Percentiles rank a stretch among this genome's conserved stretches.
phyloP scores from a whole-genome alignment of 2,329 filamentous ascomycete species.

The Hymenoscyphus salicellus region DNA sequence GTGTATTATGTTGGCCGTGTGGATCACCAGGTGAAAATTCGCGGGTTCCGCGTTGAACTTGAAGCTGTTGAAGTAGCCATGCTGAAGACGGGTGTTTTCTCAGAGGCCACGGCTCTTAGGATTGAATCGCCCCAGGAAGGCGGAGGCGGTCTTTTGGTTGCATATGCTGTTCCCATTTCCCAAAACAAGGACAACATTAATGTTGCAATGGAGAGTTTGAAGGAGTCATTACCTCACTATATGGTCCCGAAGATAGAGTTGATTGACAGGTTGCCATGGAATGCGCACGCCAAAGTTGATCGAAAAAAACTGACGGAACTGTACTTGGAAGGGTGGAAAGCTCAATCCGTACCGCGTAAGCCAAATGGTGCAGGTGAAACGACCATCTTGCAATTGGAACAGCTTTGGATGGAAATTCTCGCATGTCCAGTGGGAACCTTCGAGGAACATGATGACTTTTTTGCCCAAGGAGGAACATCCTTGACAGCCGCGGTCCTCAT shows the following conservation, averaged over 20 bases:
- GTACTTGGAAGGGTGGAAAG: slow-evolving; percentile 1
- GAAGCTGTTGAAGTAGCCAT: neutral
- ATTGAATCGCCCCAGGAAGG: neutral
- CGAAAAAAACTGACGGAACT: neutral
- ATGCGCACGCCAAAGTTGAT: neutral
- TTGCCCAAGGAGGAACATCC: slow-evolving; percentile 1
- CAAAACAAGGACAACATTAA: neutral
- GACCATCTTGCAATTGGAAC: neutral
- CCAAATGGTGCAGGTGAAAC: neutral
- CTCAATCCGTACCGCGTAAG: neutral
- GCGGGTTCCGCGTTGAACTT: neutral
- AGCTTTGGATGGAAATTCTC: slow-evolving; percentile 2
- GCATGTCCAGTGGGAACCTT: neutral
- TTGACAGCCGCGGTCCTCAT: slow-evolving; percentile 2
- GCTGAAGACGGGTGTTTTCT: neutral
- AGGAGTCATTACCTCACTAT: neutral
- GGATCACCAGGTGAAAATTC: neutral
- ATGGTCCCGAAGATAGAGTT: slow-evolving; percentile 4
- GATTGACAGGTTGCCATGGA: slow-evolving; percentile 1
- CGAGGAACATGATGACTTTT: slow-evolving; percentile 4
- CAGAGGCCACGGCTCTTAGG: neutral
- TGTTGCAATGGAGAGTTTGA: neutral
- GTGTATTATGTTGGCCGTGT: slow-evolving; percentile 4
- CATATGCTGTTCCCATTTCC: neutral
- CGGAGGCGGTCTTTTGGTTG: neutral